Evolutionary conservation across 148 eudicot species (phyloP).

Genomic region (Pharnaceum exiguum): DNA sequence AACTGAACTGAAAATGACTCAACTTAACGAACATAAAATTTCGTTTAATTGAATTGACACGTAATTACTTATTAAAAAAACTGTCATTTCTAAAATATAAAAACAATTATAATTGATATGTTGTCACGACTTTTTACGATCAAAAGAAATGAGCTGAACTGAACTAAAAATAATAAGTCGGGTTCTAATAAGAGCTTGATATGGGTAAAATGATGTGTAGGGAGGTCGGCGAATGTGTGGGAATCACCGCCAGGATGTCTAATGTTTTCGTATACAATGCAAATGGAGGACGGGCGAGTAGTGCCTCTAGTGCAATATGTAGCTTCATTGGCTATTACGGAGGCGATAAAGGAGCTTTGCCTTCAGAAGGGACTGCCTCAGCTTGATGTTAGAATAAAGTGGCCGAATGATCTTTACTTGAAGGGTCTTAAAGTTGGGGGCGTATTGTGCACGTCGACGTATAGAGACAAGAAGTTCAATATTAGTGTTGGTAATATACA

Average conservation of each 20-base stretch:
- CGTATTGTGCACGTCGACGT: constrained; percentile 86
- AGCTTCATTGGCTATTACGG: constrained; percentile 81
- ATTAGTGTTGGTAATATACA: constrained; percentile 73
- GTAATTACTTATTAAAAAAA: no score
- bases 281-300: constrained; percentile 84
- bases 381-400: constrained; percentile 83
- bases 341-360: constrained; percentile 72
- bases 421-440: constrained; percentile 95
- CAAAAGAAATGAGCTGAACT: no score
- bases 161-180: no score
- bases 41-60: no score
- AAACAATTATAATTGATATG: no score
- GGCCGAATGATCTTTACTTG: constrained; percentile 94
- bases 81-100: no score
- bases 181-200: neutral
- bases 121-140: no score
- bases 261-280: constrained; percentile 68
- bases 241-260: constrained; percentile 85
- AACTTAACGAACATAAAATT: no score
- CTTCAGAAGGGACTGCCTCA: constrained; percentile 59
- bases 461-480: constrained; percentile 76
- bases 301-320: constrained; percentile 86
- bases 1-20: neutral
- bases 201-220: constrained; percentile 32
- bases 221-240: constrained; percentile 80